A percentile compares a stretch with the other conserved stretches of the same genome.
These are phyloP conservation scores for Pachysandra terminalis DNA, from an alignment of 164 flowering plant species.

Conservation along the genomic window DNA sequence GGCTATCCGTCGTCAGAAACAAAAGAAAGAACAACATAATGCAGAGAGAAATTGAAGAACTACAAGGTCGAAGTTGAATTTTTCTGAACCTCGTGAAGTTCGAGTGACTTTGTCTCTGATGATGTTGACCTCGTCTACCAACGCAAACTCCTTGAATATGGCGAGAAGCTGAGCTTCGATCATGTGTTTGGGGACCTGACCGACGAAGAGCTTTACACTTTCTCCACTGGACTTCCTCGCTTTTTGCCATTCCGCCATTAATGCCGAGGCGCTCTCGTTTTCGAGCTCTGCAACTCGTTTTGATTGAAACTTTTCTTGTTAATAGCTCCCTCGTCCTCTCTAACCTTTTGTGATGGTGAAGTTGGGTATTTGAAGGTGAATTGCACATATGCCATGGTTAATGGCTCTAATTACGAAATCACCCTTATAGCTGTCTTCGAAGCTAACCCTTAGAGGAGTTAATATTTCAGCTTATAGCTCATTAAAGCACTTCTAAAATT, in stretches of 20 bases:
- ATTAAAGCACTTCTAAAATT: no score
- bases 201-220: conserved; percentile 94
- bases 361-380: no score
- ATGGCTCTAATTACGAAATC: no score
- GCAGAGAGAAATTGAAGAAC: conserved; percentile 3
- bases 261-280: conserved; percentile 24
- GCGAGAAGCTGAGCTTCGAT: conserved; percentile 72
- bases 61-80: not conserved
- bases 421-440: no score
- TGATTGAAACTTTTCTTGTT: conserved; percentile 7
- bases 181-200: conserved; percentile 96
- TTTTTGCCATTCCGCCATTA: conserved; percentile 61
- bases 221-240: conserved; percentile 43
- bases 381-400: no score
- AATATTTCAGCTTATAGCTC: no score
- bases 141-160: conserved; percentile 77
- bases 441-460: no score
- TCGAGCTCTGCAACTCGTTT: conserved; percentile 13
- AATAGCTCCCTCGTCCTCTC: no score
- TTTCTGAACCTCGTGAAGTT: conserved; percentile 70
- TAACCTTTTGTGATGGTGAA: no score
- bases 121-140: conserved; percentile 92
- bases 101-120: conserved; percentile 88
- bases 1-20: conserved; percentile 14
- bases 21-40: conserved; percentile 6